Base-by-base conservation (phyloP, 116 monocot species). In the Zostera marina region DNA sequence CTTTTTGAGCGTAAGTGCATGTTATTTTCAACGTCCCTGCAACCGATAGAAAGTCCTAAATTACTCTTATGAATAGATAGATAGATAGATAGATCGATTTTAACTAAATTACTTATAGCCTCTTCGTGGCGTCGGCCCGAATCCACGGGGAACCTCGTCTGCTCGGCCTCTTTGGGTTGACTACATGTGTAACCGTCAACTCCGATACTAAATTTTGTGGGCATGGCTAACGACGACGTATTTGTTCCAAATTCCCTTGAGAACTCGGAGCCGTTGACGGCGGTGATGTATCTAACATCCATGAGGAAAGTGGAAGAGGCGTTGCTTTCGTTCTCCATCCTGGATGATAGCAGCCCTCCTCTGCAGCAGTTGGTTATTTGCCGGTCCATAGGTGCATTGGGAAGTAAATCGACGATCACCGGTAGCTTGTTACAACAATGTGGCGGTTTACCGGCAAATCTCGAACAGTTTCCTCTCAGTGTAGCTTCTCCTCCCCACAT, bases 21-120 rank as follows among this genome's bases (percentile, higher is more conserved):
- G 57, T 74, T 8, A 81, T 63, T 47, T 66, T 56, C 77, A 80
- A 92, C 63, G 87, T 87, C 73, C 66, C 92, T 92, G 81, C 66
- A 70, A 58, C 19, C 9, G 7, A 65, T 21, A 26, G 17, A 7
- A 13, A 61, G 32, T 22, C 12, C 20, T 26, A 60, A 43, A 26
- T 40, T 58, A 41, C 22, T 42, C 15, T 9, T 40, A 14, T 5
- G 41, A 13, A 58, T 40, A 14, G 58, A 23, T 12, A 14, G 13
- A 11, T 14, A 32, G 13, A 39, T 12, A 9, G 13, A 1, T n/a
- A n/a, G 11, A 23, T 8, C 19, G 58, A 10, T 6, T 54, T 54
- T 5, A 44, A 22, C 17, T 48, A 1, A 73, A 86, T 80, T 78
- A 87, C 92, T 16, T 3, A 80, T 58, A 52, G 71, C 73, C 49